Percentiles rank a stretch among this genome's conserved stretches.
Evolutionary conservation across 1,139 yeast genomes (phyloP).

Genomic region (Kodamaea suecica): DNA sequence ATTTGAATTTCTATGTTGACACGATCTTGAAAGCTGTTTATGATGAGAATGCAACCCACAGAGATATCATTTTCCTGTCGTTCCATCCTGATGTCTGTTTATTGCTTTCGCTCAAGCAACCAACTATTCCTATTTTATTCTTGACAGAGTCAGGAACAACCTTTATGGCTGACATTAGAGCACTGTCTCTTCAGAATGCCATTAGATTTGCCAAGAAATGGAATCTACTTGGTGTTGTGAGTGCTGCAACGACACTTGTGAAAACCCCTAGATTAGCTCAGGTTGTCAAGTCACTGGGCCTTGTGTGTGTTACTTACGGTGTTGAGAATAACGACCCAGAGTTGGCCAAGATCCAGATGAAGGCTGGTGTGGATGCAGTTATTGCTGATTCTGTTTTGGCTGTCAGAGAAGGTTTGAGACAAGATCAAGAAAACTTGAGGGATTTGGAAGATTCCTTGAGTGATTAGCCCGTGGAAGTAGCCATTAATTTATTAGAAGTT

Average conservation of each 20-base stretch:
- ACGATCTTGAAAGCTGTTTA: constrained; percentile 78
- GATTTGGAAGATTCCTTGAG: constrained; percentile 11
- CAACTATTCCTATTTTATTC: constrained; percentile 84
- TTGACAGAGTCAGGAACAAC: constrained; percentile 86
- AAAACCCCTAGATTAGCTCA: constrained; percentile 85
- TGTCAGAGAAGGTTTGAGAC: constrained; percentile 75
- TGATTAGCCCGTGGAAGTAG: neutral
- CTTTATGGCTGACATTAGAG: constrained; percentile 84
- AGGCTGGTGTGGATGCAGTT: constrained; percentile 96
- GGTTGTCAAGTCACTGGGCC: constrained; percentile 84
- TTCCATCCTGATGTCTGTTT: constrained; percentile 94
- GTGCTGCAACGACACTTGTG: constrained; percentile 82
- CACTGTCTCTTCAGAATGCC: constrained; percentile 85
- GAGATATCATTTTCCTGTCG: constrained; percentile 88
- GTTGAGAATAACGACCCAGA: constrained; percentile 80
- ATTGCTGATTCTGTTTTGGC: constrained; percentile 95
- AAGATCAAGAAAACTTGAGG: constrained; percentile 21
- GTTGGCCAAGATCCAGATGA: constrained; percentile 81
- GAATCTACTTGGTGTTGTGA: constrained; percentile 89
- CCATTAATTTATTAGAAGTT: neutral
- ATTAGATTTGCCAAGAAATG: constrained; percentile 88
- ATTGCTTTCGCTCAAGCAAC: constrained; percentile 84
- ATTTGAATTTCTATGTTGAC: constrained; percentile 83
- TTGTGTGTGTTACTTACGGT: constrained; percentile 94
- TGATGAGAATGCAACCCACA: constrained; percentile 66